These are phyloP conservation scores for Fremontodendron californicum DNA, from an alignment of 345 rosid species.

Conservation along the genomic window DNA sequence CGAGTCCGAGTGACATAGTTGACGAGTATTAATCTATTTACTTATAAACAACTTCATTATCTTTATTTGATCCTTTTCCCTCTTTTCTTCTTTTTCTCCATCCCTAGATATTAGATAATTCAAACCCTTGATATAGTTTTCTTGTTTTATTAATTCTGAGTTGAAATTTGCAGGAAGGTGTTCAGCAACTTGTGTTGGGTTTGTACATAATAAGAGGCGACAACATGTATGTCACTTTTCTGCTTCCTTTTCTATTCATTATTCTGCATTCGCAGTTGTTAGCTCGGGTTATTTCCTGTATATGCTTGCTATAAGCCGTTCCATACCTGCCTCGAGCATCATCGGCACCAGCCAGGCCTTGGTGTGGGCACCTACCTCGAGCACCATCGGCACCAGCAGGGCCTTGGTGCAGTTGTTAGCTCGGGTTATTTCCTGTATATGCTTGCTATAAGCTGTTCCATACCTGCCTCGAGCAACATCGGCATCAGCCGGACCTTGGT, in stretches of 20 bases:
- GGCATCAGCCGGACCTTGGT: too few species aligned
- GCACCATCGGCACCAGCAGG: too few species aligned
- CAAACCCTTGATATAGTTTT: background rate
- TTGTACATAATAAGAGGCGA: conserved; percentile 97
- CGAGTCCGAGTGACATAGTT: too few species aligned
- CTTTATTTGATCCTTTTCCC: background rate
- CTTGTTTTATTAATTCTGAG: background rate
- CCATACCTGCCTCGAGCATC: too few species aligned
- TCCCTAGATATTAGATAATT: background rate
- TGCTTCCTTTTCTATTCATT: conserved; percentile 2
- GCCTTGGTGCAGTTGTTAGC: too few species aligned
- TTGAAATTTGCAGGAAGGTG: conserved; percentile 73
- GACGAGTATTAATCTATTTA: background rate
- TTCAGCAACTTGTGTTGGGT: conserved; percentile 85
- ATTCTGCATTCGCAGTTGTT: background rate
- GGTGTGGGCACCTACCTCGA: too few species aligned
- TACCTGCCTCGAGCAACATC: too few species aligned
- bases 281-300: background rate
- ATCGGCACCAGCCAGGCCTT: too few species aligned
- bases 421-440: background rate
- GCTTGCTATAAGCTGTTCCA: background rate
- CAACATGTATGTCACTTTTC: conserved; percentile 59
- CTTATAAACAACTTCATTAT: background rate
- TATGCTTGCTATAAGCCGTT: background rate
- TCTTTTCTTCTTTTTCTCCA: background rate